phyloP scores from a whole-genome alignment of 352 stramenopile genomes.

The Plasmopara muralis region DNA sequence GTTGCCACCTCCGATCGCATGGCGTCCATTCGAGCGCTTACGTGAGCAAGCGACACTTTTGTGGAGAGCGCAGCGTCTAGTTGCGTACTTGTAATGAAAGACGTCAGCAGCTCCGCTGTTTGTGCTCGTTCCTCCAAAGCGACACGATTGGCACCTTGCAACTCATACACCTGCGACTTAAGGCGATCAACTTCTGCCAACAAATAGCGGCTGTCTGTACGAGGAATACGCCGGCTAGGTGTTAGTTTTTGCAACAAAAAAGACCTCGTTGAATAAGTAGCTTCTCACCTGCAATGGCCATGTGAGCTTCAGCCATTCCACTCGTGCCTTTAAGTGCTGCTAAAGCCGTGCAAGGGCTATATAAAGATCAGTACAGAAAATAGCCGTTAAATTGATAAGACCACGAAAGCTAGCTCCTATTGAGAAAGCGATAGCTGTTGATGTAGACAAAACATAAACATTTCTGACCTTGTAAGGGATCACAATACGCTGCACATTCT shows the following conservation, averaged over 20 bases:
- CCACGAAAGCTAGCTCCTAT: too few species aligned
- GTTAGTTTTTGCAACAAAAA: conserved; percentile 1
- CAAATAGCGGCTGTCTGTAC: conserved; percentile 40
- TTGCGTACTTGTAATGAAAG: conserved; percentile 53
- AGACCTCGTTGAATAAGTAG: neutral
- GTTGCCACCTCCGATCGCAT: conserved; percentile 27
- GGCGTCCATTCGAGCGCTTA: conserved; percentile 27
- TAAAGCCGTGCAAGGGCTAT: conserved; percentile 9
- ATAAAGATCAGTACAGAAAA: too few species aligned
- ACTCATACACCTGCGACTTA: conserved; percentile 40
- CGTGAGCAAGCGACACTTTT: conserved; percentile 41
- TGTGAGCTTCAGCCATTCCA: conserved; percentile 12
- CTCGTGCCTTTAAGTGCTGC: too few species aligned
- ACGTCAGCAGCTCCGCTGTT: conserved; percentile 31
- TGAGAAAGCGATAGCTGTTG: too few species aligned
- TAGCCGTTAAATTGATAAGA: too few species aligned
- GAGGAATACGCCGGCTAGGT: conserved; percentile 2
- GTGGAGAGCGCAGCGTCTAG: conserved; percentile 56
- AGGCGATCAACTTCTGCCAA: conserved; percentile 56
- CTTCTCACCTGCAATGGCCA: conserved; percentile 21
- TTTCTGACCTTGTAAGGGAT: too few species aligned
- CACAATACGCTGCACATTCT: too few species aligned
- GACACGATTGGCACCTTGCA: conserved; percentile 25
- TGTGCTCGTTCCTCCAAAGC: conserved; percentile 26
- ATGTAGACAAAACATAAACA: too few species aligned